Base-by-base conservation (phyloP, 1,284 basidiomycete species). In the Papiliotrema fonsecae region DNA sequence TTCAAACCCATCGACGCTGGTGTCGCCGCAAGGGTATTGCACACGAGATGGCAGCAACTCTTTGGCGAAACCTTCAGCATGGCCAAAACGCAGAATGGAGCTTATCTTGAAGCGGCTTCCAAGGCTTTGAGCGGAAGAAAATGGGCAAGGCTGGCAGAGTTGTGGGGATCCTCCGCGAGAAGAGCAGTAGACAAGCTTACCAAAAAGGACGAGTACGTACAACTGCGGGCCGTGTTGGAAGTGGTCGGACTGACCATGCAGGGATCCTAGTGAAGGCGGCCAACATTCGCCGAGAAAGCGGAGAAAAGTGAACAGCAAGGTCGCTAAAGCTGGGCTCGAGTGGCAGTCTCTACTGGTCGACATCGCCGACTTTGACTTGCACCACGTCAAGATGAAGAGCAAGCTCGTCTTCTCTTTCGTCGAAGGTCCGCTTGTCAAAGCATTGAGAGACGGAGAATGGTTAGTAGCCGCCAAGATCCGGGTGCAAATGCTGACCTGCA, bases 391-490 rank as follows among this genome's bases (percentile, higher is more conserved):
- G 57, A 85, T 84, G 52, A 85, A 87, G 65, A 84, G 86, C 45
- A 92, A 87, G 67, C 87, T 93, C 63, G 87, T 90, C 0, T 98
- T 98, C 66, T 84, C 85, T 5, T 98, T 97, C 61, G 85, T 97
- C 2, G 96, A 99, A 67, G 96, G 96, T 0, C 94, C 96, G 9
- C 76, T 99, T 13, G 85, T 97, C n/a, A 88, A 86, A 62, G 96
- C 96, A 0, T 74, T 99, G 51, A 81, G 86, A 37, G 79, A 81
- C 34, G 96, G 96, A 7, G 84, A 94, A 68, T 99, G 96, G 96
- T 91, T 60, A 53, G 69, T 59, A 16, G 16, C n/a, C 10, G 34
- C 25, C 9, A 2, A 16, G 5, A 18, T 22, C n/a, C n/a, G n/a
- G n/a, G n/a, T n/a, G 22, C 28, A 28, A 31, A 2, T 41, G n/a